Base-by-base conservation (phyloP, 228 moss, liverwort and hornwort species). In the Sphagnum fallax region DNA sequence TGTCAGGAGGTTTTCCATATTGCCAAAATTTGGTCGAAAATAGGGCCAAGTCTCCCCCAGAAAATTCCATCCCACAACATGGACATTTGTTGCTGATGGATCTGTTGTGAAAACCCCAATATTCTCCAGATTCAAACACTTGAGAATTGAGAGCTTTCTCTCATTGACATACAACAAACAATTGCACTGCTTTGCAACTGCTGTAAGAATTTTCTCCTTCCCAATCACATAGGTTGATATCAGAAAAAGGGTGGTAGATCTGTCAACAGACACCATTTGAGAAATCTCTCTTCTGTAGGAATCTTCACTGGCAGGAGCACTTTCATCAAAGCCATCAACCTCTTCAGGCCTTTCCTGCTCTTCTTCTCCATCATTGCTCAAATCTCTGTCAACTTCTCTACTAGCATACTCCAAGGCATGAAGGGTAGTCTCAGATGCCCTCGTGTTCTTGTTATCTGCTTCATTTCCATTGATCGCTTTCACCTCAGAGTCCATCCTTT, bases 11-110 rank as follows among this genome's bases (percentile, higher is more conserved):
- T 84, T 92, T 70, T 92, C 88, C 90, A 92, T 84, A 50, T 92
- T 86, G 58, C 85, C 74, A 71, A 90, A 92, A 81, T 92, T 92
- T 48, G 92, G 90, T 48, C 92, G 82, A 75, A 92, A 92, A 67
- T 90, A 92, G 32, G 92, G 92, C 92, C 92, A 92, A 6, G 90
- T 90, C 74, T 92, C 92, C 47, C 90, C 92, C 59, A 92, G 74
- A 55, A 92, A 86, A 70, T 81, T 92, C 92, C 92, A 92, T 52
- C 86, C 85, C 60, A 90, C 90, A 47, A 92, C 83, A 68, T 88
- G 92, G 64, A 92, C 89, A 74, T 84, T 92, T 11, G 92, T 86
- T 52, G 76, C 88, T 6, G 86, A 69, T 6, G 90, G 88, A 73
- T 92, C 85, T 51, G 88, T 88, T 48, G 92, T 92, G 18, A 92